Evolutionary conservation across 2,329 filamentous ascomycete genomes (phyloP).

Genomic region (Colletotrichum eremochloae): DNA sequence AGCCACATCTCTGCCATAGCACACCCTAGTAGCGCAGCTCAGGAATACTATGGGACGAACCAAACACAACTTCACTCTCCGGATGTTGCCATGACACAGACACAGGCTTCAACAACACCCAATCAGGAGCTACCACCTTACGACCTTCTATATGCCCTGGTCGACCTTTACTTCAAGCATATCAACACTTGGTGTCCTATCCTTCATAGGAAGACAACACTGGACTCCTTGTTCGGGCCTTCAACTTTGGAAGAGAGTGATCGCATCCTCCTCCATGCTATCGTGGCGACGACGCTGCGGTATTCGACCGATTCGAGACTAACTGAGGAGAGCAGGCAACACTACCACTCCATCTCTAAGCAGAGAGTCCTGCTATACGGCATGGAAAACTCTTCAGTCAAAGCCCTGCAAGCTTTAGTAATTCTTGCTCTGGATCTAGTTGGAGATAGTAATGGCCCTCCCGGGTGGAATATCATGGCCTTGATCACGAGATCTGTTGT

Average conservation of each 20-base stretch:
- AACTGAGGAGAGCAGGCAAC: constrained; percentile 77
- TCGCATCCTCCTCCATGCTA: constrained; percentile 85
- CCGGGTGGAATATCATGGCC: constrained; percentile 92
- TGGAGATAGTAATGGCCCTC: constrained; percentile 89
- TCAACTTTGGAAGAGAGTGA: constrained; percentile 84
- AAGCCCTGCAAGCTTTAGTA: constrained; percentile 87
- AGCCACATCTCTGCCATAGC: constrained; percentile 53
- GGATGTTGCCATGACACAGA: constrained; percentile 65
- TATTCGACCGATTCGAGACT: constrained; percentile 84
- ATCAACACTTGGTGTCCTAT: constrained; percentile 91
- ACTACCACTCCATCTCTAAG: constrained; percentile 86
- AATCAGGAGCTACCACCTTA: constrained; percentile 81
- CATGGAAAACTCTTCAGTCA: constrained; percentile 90
- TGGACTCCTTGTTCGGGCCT: constrained; percentile 85
- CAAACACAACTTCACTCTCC: constrained; percentile 68
- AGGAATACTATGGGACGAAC: constrained; percentile 63
- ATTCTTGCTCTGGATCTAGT: constrained; percentile 88
- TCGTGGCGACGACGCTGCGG: constrained; percentile 87
- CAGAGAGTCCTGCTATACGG: constrained; percentile 89
- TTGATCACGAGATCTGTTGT: constrained; percentile 90
- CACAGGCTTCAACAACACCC: constrained; percentile 60
- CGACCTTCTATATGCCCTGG: constrained; percentile 78
- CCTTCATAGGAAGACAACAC: constrained; percentile 84
- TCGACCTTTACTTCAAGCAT: constrained; percentile 84
- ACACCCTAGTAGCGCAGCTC: constrained; percentile 57